Conservation (phyloP, 345 rosid species). For the Raphanus raphanistrum region DNA sequence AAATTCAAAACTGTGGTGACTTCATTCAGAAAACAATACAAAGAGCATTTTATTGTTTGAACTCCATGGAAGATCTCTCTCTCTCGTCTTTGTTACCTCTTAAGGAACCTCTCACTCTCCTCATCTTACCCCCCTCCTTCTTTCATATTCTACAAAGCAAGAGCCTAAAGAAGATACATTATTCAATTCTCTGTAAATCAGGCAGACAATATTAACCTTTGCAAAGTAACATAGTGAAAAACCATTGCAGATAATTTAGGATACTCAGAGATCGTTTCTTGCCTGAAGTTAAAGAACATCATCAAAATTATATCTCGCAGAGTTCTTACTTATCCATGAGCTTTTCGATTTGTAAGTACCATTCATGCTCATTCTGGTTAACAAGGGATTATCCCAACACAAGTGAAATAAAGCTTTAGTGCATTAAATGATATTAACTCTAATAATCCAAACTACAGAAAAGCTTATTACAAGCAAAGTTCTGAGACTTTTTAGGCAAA, state of each 20-base stretch:
- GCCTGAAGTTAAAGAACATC: too few relatives aligned
- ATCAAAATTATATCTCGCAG: too few relatives aligned
- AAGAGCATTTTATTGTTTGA: background rate
- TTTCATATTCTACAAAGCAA: slow-evolving; percentile 48
- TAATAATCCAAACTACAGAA: background rate
- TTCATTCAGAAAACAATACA: background rate
- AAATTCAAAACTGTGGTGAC: background rate
- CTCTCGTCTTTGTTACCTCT: background rate
- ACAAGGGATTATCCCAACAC: too few relatives aligned
- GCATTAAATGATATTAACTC: background rate
- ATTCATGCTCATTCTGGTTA: too few relatives aligned
- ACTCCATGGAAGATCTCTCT: slow-evolving; percentile 47
- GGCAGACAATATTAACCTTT: too few relatives aligned
- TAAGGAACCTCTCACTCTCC: slow-evolving; percentile 33
- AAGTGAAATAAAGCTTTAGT: background rate
- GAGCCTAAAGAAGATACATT: too few relatives aligned
- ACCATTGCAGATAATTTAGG: too few relatives aligned
- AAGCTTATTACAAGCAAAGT: background rate
- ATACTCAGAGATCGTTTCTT: too few relatives aligned
- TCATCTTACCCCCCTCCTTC: slow-evolving; percentile 50
- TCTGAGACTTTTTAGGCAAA: background rate
- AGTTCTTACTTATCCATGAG: too few relatives aligned
- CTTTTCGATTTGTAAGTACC: too few relatives aligned
- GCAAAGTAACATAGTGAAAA: too few relatives aligned
- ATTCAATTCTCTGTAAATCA: too few relatives aligned